A percentile compares a stretch with the other conserved stretches of the same genome.
These are phyloP conservation scores for Sclerotinia trifoliorum DNA, from an alignment of 2,329 filamentous ascomycete genomes.

Conservation along the genomic window DNA sequence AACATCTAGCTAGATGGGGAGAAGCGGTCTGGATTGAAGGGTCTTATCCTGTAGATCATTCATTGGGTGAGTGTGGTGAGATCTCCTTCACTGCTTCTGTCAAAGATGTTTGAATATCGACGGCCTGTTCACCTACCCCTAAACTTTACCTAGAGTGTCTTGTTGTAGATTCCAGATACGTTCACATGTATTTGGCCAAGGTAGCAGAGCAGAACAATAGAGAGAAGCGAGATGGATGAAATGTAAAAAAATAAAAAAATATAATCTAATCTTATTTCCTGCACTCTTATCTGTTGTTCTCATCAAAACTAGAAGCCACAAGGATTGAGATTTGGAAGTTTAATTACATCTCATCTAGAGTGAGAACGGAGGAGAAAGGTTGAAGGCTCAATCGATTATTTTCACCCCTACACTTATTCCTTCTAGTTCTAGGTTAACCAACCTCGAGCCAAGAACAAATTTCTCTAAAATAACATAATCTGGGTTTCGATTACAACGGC, in stretches of 20 bases:
- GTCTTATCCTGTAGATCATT: not conserved
- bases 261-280: not conserved
- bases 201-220: not conserved
- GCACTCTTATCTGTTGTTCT: not conserved
- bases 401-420: not conserved
- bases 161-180: not conserved
- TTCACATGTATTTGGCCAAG: not conserved
- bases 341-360: conserved; percentile 12
- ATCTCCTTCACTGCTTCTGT: not conserved
- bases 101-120: not conserved
- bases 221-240: not conserved
- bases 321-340: not conserved
- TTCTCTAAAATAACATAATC: conserved; percentile 9
- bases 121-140: not conserved
- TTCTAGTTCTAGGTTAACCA: not conserved
- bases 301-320: not conserved
- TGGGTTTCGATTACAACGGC: not conserved
- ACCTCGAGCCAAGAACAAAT: conserved; percentile 20
- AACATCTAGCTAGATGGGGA: not conserved
- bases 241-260: not conserved
- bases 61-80: not conserved
- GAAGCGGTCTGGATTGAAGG: not conserved
- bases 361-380: not conserved
- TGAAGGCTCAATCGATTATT: not conserved
- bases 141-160: not conserved